These are phyloP conservation scores for Trichoderma parareesei DNA, from an alignment of 495 filamentous ascomycete genomes.

Conservation along the genomic window DNA sequence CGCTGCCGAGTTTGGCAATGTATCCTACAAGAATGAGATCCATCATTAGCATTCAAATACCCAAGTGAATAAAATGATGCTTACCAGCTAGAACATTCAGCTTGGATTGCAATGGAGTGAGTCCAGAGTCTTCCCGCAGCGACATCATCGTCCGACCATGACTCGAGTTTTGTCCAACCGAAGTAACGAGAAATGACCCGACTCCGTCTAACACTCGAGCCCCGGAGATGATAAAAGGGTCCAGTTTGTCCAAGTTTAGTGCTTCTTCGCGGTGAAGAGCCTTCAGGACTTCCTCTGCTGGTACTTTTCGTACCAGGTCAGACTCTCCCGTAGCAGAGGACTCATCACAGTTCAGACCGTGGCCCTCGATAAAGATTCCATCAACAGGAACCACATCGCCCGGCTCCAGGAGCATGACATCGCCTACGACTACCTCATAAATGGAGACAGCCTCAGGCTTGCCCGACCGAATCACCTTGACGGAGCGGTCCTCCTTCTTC, in stretches of 20 bases:
- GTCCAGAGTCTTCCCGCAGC: constrained; percentile 62
- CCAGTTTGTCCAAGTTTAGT: constrained; percentile 45
- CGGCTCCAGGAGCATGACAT: constrained; percentile 76
- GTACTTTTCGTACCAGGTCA: constrained; percentile 54
- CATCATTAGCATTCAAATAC: not conserved
- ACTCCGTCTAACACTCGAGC: constrained; percentile 73
- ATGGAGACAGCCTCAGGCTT: constrained; percentile 69
- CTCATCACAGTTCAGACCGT: constrained; percentile 71
- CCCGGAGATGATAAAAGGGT: constrained; percentile 79
- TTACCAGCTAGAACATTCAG: constrained; percentile 66
- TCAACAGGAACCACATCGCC: constrained; percentile 82
- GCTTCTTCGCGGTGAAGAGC: constrained; percentile 45
- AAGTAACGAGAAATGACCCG: constrained; percentile 70
- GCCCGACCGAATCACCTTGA: constrained; percentile 72
- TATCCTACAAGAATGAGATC: constrained; percentile 16
- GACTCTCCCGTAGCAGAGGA: constrained; percentile 70
- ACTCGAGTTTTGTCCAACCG: constrained; percentile 62
- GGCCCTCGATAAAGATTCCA: constrained; percentile 65
- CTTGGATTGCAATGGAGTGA: constrained; percentile 71
- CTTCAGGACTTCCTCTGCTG: constrained; percentile 53
- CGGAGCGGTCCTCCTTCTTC: constrained; percentile 61
- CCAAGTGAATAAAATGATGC: not conserved
- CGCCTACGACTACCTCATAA: constrained; percentile 73
- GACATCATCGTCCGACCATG: constrained; percentile 81
- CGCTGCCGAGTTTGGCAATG: constrained; percentile 71